A percentile compares a stretch with the other conserved stretches of the same genome.
phyloP scores from a whole-genome alignment of 495 filamentous ascomycete species.

The Thermothielavioides terrestris region DNA sequence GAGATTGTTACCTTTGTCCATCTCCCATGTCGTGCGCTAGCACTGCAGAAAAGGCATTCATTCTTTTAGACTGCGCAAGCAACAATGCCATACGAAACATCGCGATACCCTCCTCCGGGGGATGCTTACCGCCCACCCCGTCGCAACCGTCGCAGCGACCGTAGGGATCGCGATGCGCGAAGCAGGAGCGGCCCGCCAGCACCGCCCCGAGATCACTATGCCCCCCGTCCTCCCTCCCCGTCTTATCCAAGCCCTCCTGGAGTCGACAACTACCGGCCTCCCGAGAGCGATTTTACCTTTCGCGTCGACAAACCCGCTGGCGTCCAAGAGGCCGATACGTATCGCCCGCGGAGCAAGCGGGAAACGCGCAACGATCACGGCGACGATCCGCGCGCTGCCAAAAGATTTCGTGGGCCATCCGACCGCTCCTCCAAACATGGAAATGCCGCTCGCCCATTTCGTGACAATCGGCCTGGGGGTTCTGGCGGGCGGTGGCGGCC shows the following conservation, averaged over 20 bases:
- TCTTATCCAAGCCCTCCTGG: conserved; percentile 1
- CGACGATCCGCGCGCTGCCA: conserved; percentile 1
- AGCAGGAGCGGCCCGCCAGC: not conserved
- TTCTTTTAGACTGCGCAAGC: not conserved
- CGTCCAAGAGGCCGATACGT: conserved; percentile 21
- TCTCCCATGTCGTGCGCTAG: not conserved
- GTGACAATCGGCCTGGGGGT: not conserved
- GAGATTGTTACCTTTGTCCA: not conserved
- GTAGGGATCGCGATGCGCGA: conserved; percentile 6
- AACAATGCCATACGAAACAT: conserved; percentile 9
- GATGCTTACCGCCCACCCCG: not conserved
- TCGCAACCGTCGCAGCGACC: conserved; percentile 12
- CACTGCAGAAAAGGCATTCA: not conserved
- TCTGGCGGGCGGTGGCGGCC: conserved; percentile 10
- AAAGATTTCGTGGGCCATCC: conserved; percentile 10
- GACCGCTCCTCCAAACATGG: not conserved
- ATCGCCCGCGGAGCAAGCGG: conserved; percentile 11
- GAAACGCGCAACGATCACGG: conserved; percentile 1
- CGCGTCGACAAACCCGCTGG: conserved; percentile 34
- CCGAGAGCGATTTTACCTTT: conserved; percentile 40
- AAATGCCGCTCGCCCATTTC: not conserved
- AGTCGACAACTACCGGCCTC: conserved; percentile 23
- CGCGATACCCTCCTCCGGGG: not conserved
- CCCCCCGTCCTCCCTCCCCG: conserved; percentile 1
- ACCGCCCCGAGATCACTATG: conserved; percentile 3